Evolutionary conservation across 148 eudicot genomes (phyloP), one percentile per base, ranked within the genome.

Genomic region (Camellia sinensis): DNA sequence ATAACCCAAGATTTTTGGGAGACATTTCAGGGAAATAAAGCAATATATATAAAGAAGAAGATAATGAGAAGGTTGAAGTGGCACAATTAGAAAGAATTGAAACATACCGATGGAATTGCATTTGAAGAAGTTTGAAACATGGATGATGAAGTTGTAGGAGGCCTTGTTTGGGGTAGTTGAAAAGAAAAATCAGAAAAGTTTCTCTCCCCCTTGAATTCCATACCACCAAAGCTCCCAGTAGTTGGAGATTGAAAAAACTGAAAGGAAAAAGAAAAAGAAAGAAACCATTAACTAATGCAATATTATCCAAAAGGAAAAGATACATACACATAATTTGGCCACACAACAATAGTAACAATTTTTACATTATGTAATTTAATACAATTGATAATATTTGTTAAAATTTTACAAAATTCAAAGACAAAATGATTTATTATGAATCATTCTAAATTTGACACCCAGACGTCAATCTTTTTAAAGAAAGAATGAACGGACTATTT

Each of bases 211-310:
- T 80, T 73, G 75, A 80, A 87, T 64, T 60, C 76, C 76, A 84
- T 78, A 60, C 88, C 89, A 71, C 82, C 81, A 83, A 91, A 89
- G 41, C 81, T 88, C 76, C 91, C 97, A 68, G 88, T 80, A 3
- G 91, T 90, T 71, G 97, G 94, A 83, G 97, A 87, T 61, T 89
- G 89, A 79, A 84, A 83, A 85, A 80, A 84, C 94, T 91, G 82
- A 75, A 57, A 50, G 73, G 3, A 44, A 60, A 40, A 6, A 77
- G 75, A n/a, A 70, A 67, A 67, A 9, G 44, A 71, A 73, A 45
- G 9, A 70, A 62, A 7, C 41, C 12, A 14, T 40, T 3, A 50
- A 19, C 46, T 64, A 57, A 46, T 1, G 44, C 12, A 66, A 44
- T 2, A 43, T 7, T 65, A 52, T n/a, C 6, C 6, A 13, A 4